Percentiles rank a stretch among this genome's conserved stretches.
phyloP scores from a whole-genome alignment of 176 grass and related monocot genomes.

The Avena sativa region DNA sequence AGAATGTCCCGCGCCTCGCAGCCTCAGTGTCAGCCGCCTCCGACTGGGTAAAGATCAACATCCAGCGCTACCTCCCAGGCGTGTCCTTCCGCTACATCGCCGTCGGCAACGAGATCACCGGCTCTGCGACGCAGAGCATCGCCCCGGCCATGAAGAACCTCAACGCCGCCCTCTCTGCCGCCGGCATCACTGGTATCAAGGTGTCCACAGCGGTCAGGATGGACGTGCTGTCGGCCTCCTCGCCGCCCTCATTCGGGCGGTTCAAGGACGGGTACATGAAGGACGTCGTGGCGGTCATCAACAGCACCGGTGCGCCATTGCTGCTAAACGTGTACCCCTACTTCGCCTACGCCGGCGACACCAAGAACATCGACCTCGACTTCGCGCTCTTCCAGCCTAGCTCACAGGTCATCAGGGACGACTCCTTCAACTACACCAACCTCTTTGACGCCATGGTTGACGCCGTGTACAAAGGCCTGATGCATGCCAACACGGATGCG shows the following conservation, averaged over 20 bases:
- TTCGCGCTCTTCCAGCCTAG: conserved; percentile 37
- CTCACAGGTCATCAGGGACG: neutral
- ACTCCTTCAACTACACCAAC: conserved; percentile 45
- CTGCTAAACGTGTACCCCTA: conserved; percentile 60
- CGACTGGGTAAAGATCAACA: conserved; percentile 46
- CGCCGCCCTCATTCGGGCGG: conserved; percentile 27
- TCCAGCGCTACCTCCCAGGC: conserved; percentile 44
- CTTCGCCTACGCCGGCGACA: neutral
- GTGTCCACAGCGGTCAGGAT: conserved; percentile 32
- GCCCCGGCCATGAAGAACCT: conserved; percentile 75
- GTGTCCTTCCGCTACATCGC: conserved; percentile 73
- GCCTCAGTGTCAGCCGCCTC: conserved; percentile 51
- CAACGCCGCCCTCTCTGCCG: conserved; percentile 61
- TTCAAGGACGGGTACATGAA: conserved; percentile 31
- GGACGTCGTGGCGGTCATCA: conserved; percentile 28
- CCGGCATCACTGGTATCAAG: conserved; percentile 42
- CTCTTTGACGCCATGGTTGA: conserved; percentile 66
- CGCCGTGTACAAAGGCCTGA: conserved; percentile 48
- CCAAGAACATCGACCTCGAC: neutral
- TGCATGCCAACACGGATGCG: conserved; percentile 52
- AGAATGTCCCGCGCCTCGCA: conserved; percentile 65
- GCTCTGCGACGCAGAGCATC: conserved; percentile 23
- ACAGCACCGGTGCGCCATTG: conserved; percentile 29
- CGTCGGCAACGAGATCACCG: conserved; percentile 79
- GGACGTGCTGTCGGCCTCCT: neutral